These are phyloP conservation scores for Larix kaempferi DNA, from an alignment of 75 land plant species.

Conservation along the genomic window DNA sequence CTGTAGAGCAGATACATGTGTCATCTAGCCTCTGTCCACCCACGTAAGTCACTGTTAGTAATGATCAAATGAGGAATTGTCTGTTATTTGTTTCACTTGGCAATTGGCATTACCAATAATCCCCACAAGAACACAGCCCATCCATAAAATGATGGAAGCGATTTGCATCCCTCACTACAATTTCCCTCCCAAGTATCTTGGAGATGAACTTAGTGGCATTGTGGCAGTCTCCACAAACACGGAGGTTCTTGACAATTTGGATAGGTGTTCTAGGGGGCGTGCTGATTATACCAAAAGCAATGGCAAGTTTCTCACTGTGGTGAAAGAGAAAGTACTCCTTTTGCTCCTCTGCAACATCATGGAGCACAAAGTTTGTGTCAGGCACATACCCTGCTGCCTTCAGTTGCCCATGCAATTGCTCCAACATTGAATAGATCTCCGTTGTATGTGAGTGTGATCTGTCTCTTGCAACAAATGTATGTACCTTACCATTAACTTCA, in stretches of 20 bases:
- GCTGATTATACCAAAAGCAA: neutral
- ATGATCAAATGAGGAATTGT: neutral
- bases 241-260: neutral
- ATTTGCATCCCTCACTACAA: conserved; percentile 2
- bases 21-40: neutral
- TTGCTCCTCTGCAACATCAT: conserved; percentile 4
- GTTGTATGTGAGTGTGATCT: neutral
- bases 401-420: neutral
- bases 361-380: conserved; percentile 2
- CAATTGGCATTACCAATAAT: conserved; percentile 1
- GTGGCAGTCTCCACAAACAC: neutral
- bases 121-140: neutral
- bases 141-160: neutral
- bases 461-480: conserved; percentile 34
- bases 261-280: neutral
- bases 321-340: neutral
- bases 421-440: conserved; percentile 4
- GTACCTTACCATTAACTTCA: conserved; percentile 22
- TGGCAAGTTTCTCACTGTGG: neutral
- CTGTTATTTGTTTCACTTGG: neutral
- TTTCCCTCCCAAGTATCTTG: neutral
- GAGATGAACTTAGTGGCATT: neutral
- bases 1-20: neutral
- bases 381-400: neutral
- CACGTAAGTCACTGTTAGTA: neutral